Conservation (phyloP, 805 yeast genomes). For the Ogataea trehalophila region DNA sequence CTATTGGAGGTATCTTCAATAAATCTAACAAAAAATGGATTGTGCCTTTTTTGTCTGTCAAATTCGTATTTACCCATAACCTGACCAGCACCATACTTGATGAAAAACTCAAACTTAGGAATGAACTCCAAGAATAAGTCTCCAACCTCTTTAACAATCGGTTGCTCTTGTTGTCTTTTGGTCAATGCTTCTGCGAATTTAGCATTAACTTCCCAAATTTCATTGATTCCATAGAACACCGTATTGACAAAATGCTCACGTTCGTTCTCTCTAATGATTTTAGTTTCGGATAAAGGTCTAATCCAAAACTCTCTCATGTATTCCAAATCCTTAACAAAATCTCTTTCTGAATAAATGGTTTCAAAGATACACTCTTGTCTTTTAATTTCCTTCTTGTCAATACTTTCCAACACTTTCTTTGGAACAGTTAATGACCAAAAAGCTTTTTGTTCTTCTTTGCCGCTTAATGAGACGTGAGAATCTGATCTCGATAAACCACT, state of each 20-base stretch:
- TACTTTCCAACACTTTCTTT: conserved; percentile 64
- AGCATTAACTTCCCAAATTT: conserved; percentile 77
- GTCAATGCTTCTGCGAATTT: conserved; percentile 86
- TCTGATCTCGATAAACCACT: conserved; percentile 78
- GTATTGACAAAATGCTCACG: conserved; percentile 88
- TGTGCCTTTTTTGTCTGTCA: conserved; percentile 87
- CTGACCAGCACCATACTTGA: conserved; percentile 89
- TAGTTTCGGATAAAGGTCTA: conserved; percentile 80
- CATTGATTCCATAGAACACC: conserved; percentile 86
- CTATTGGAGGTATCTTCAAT: conserved; percentile 84
- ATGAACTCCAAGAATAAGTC: conserved; percentile 82
- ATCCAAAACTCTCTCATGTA: conserved; percentile 92
- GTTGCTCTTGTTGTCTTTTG: conserved; percentile 78
- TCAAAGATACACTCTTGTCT: conserved; percentile 95
- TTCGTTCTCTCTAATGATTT: conserved; percentile 81
- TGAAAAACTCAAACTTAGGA: conserved; percentile 86
- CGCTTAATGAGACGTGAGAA: conserved; percentile 61
- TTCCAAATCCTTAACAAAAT: conserved; percentile 91
- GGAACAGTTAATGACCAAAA: conserved; percentile 95
- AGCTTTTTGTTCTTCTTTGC: conserved; percentile 74
- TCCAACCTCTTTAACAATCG: conserved; percentile 80
- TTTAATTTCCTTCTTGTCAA: conserved; percentile 81
- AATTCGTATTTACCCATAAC: conserved; percentile 93
- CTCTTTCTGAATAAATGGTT: conserved; percentile 88
- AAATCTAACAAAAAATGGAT: conserved; percentile 87